These are phyloP conservation scores for Gloeophyllum trabeum DNA, from an alignment of 768 basidiomycete species.

Conservation along the genomic window DNA sequence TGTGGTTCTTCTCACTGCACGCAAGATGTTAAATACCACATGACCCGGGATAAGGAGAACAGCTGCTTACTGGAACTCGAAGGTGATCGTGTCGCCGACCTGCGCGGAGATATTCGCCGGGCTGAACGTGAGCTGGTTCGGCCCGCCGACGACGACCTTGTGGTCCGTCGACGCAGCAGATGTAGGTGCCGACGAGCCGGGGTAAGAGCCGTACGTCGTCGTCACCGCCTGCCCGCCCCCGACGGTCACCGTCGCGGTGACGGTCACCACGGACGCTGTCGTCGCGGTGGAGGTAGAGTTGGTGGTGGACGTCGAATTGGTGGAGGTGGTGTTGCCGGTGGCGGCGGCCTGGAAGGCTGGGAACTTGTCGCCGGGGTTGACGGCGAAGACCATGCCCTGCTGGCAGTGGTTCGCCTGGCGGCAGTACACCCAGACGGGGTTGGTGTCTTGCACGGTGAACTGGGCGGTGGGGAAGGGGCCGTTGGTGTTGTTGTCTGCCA, in stretches of 20 bases:
- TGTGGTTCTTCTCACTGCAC: slow-evolving; percentile 23
- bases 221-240: slow-evolving; percentile 14
- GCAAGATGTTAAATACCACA: background rate
- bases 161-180: slow-evolving; percentile 18
- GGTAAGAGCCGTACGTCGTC: slow-evolving; percentile 22
- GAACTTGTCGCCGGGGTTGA: slow-evolving; percentile 48
- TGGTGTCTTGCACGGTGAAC: slow-evolving; percentile 26
- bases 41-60: background rate
- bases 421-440: slow-evolving; percentile 52
- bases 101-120: slow-evolving; percentile 23
- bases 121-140: slow-evolving; percentile 14
- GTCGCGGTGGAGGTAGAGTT: slow-evolving; percentile 20
- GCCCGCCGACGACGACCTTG: slow-evolving; percentile 17
- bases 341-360: slow-evolving; percentile 44
- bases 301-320: slow-evolving; percentile 12
- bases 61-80: slow-evolving; percentile 18
- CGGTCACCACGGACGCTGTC: slow-evolving; percentile 19
- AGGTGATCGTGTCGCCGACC: slow-evolving; percentile 26
- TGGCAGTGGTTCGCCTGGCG: slow-evolving; percentile 44
- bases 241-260: slow-evolving; percentile 27
- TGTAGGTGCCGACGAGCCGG: slow-evolving; percentile 20
- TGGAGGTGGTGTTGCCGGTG: slow-evolving; percentile 16
- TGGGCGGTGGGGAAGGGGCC: slow-evolving; percentile 34
- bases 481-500: slow-evolving; percentile 26
- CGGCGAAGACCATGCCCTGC: slow-evolving; percentile 54